A percentile compares a stretch with the other conserved stretches of the same genome.
phyloP scores from a whole-genome alignment of 495 filamentous ascomycete species.

The Lichenothelia convexa region DNA sequence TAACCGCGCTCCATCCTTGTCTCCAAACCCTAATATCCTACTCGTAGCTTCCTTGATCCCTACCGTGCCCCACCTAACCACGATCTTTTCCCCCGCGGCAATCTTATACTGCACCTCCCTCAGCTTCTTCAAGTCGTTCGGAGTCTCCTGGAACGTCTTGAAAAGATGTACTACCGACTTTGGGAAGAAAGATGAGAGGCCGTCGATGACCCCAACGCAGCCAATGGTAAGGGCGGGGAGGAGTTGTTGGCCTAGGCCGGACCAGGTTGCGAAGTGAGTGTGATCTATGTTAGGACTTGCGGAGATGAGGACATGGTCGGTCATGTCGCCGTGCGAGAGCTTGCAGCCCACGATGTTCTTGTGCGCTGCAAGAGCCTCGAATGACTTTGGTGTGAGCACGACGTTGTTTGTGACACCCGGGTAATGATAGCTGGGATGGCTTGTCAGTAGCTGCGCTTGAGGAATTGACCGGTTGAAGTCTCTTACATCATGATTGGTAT shows the following conservation, averaged over 20 bases:
- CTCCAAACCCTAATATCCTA: constrained; percentile 34
- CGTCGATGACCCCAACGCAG: constrained; percentile 44
- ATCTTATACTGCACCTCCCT: constrained; percentile 36
- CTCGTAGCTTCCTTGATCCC: constrained; percentile 45
- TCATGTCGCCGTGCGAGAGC: constrained; percentile 47
- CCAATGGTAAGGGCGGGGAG: constrained; percentile 40
- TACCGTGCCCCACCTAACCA: constrained; percentile 35
- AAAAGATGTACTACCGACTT: constrained; percentile 38
- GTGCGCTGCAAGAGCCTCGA: constrained; percentile 33
- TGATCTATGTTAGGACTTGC: constrained; percentile 28
- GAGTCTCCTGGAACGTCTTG: constrained; percentile 19
- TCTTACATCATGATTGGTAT: constrained; percentile 17
- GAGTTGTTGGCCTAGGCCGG: constrained; percentile 47
- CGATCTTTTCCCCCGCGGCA: constrained; percentile 37
- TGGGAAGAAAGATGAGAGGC: constrained; percentile 42
- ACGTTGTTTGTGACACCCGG: constrained; percentile 46
- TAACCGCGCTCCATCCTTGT: constrained; percentile 34
- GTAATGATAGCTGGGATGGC: constrained; percentile 37
- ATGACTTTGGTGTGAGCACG: constrained; percentile 34
- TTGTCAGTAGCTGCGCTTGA: background rate
- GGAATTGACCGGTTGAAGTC: background rate
- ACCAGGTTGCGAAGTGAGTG: constrained; percentile 38
- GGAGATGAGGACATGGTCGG: constrained; percentile 39
- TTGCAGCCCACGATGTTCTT: constrained; percentile 49
- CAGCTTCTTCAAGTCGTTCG: constrained; percentile 19